Conservation (phyloP, 768 basidiomycete species). For the Amanita polypyramis region DNA sequence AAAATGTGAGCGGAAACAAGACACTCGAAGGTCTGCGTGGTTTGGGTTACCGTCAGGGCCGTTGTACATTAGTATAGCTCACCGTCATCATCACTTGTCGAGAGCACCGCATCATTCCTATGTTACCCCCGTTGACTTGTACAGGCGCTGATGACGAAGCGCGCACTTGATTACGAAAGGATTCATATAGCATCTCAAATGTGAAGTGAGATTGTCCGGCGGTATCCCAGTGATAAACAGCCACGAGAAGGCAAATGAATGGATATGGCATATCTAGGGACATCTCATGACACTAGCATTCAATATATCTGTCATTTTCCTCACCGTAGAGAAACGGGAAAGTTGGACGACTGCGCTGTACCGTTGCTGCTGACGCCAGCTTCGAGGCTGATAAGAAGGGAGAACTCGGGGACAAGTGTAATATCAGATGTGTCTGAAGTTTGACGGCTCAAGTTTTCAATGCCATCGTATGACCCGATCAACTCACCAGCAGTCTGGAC, state of each 20-base stretch:
- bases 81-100: slow-evolving; percentile 59
- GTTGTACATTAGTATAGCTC: slow-evolving; percentile 17
- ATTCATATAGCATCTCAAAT: slow-evolving; percentile 84
- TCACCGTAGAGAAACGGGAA: slow-evolving; percentile 45
- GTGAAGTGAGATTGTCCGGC: slow-evolving; percentile 75
- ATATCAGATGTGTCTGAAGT: slow-evolving; percentile 31
- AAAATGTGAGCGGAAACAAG: slow-evolving; percentile 52
- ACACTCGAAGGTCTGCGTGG: slow-evolving; percentile 62
- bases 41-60: slow-evolving; percentile 1
- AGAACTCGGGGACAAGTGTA: slow-evolving; percentile 34
- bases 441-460: neutral
- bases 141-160: slow-evolving; percentile 67
- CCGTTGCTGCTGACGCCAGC: slow-evolving; percentile 30
- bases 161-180: slow-evolving; percentile 66
- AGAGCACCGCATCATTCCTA: slow-evolving; percentile 63
- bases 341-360: slow-evolving; percentile 49
- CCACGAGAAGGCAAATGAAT: slow-evolving; percentile 71
- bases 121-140: slow-evolving; percentile 60
- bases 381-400: slow-evolving; percentile 42
- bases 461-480: neutral
- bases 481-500: slow-evolving; percentile 48
- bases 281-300: neutral
- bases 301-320: slow-evolving; percentile 12
- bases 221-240: slow-evolving; percentile 66
- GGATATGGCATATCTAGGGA: slow-evolving; percentile 65